Percentiles rank a stretch among this genome's conserved stretches.
These are phyloP conservation scores for Halenospora varia DNA, from an alignment of 495 filamentous ascomycete species.

Conservation along the genomic window DNA sequence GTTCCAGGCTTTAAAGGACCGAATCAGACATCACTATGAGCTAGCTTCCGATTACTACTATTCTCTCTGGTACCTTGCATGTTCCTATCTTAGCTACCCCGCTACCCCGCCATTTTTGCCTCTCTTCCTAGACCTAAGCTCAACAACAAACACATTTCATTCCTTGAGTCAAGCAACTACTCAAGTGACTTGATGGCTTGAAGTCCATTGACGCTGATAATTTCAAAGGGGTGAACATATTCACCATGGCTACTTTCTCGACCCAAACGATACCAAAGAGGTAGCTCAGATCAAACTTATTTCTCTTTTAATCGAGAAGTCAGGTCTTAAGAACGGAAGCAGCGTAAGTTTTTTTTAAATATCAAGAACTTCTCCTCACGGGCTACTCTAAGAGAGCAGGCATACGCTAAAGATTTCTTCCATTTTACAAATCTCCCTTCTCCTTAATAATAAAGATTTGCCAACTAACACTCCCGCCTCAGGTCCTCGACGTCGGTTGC, in stretches of 20 bases:
- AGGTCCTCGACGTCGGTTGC: slow-evolving; percentile 52
- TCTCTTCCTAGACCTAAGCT: not conserved
- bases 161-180: too few relatives aligned
- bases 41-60: slow-evolving; percentile 53
- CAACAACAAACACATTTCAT: not conserved
- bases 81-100: not conserved
- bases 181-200: too few relatives aligned
- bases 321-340: slow-evolving; percentile 28
- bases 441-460: too few relatives aligned
- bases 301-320: slow-evolving; percentile 43
- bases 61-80: slow-evolving; percentile 38
- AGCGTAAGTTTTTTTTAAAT: too few relatives aligned
- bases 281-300: slow-evolving; percentile 47
- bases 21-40: slow-evolving; percentile 56
- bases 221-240: slow-evolving; percentile 63
- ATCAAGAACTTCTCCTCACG: too few relatives aligned
- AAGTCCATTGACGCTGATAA: too few relatives aligned
- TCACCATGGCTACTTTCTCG: slow-evolving; percentile 53
- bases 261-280: slow-evolving; percentile 42
- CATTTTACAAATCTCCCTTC: too few relatives aligned
- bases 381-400: too few relatives aligned
- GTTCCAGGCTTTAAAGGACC: slow-evolving; percentile 50
- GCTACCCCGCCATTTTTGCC: not conserved
- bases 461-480: too few relatives aligned
- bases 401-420: too few relatives aligned